Percentiles rank a stretch among this genome's conserved stretches.
Conservation (phyloP, 2,329 filamentous ascomycete genomes). For the Albifimbria verrucaria region DNA sequence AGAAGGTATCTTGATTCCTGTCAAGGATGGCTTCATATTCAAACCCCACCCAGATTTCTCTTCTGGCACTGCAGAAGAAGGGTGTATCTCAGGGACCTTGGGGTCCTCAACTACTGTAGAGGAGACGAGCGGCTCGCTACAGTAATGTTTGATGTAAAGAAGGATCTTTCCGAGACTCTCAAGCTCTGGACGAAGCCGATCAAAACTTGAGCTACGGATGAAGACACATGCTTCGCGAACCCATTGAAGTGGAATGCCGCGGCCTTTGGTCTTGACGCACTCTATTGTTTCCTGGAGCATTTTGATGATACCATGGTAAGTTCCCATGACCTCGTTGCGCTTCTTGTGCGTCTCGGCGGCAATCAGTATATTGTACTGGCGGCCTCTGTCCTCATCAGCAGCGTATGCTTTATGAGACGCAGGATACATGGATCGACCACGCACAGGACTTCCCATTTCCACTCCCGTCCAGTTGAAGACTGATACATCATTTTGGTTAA, state of each 20-base stretch:
- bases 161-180: constrained; percentile 5
- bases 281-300: constrained; percentile 3
- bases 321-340: background rate
- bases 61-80: too few relatives aligned
- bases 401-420: constrained; percentile 5
- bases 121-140: too few relatives aligned
- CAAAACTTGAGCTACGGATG: background rate
- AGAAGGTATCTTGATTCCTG: too few relatives aligned
- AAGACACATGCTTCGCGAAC: background rate
- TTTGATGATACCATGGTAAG: constrained; percentile 2
- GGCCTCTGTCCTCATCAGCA: background rate
- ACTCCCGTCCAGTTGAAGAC: constrained; percentile 9
- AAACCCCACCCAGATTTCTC: too few relatives aligned
- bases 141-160: too few relatives aligned
- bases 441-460: constrained; percentile 6
- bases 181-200: background rate
- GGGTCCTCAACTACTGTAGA: too few relatives aligned
- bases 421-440: constrained; percentile 10
- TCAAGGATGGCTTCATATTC: too few relatives aligned
- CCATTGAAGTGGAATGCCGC: constrained; percentile 1
- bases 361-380: constrained; percentile 1
- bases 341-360: constrained; percentile 1
- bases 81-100: too few relatives aligned
- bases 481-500: constrained; percentile 6
- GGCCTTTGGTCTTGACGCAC: constrained; percentile 3